These are phyloP conservation scores for Tricholoma hemisulphureum DNA, from an alignment of 768 basidiomycete genomes.

Conservation along the genomic window DNA sequence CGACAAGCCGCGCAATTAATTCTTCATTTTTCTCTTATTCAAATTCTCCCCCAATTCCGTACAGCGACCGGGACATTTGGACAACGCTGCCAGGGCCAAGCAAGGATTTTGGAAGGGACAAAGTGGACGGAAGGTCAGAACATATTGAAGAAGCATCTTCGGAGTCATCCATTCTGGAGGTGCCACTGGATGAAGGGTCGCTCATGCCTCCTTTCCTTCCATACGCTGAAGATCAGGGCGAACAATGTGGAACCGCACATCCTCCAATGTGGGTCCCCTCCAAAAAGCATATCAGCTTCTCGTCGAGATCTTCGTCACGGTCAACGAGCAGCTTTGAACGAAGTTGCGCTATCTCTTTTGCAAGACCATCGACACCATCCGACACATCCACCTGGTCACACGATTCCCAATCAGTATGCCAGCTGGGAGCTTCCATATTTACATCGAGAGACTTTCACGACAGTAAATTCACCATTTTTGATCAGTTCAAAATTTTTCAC, in stretches of 20 bases:
- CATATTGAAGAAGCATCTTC: not conserved
- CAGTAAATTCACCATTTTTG: not conserved
- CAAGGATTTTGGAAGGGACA: not conserved
- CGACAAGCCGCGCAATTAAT: not conserved
- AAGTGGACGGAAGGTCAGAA: not conserved
- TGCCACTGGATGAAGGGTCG: not conserved
- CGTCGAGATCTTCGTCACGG: not conserved
- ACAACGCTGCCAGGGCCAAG: not conserved
- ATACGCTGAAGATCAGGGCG: not conserved
- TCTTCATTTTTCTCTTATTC: conserved; percentile 12
- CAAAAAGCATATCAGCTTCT: not conserved
- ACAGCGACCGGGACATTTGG: not conserved
- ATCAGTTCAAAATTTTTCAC: not conserved
- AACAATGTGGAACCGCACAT: not conserved
- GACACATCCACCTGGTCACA: not conserved
- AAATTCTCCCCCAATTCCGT: conserved; percentile 12
- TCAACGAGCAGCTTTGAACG: conserved; percentile 2
- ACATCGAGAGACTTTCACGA: not conserved
- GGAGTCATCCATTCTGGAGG: not conserved
- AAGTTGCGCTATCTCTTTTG: conserved; percentile 5
- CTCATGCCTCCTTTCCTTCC: not conserved
- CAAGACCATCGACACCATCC: conserved; percentile 3
- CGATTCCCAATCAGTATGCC: not conserved
- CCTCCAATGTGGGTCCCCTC: not conserved
- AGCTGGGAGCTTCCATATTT: not conserved